Base-by-base conservation (phyloP, 768 basidiomycete genomes). In the Hydnomerulius pinastri region DNA sequence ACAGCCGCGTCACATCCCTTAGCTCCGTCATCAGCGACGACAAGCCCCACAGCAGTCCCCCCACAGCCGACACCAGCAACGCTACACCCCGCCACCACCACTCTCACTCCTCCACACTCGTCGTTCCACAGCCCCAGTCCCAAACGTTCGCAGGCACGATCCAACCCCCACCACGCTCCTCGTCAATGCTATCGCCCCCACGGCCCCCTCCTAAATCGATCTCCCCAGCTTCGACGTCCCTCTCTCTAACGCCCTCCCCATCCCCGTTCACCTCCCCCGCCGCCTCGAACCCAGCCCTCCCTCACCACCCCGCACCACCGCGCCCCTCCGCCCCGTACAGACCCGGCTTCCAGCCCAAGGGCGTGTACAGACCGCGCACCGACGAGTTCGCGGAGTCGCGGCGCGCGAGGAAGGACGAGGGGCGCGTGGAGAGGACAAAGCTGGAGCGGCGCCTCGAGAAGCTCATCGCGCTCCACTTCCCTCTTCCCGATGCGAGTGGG, bases 301-400 rank as follows among this genome's bases (percentile, higher is more conserved):
- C 65, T n/a, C n/a, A n/a, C n/a, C n/a, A n/a, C 4, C 43, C 58
- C 15, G 50, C 46, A 11, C 46, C 52, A 6, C 50, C 48, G 13
- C 67, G 61, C 43, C 53, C 66, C 42, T 60, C 70, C 4, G 82
- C 86, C 1, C 88, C 86, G 2, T 98, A 98, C 65, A 84, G 87
- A 39, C 85, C 91, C 3, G 92, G 93, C 1, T 99, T 98, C 65
- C 96, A 99, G 65, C 96, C 96, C 5, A 87, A 79, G 60, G 95
- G 95, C 4, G 82, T 93, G 4, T 86, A 82, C 64, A 73, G 85
- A 11, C 83, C 79, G 5, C 80, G 87, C 30, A 97, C 94, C 6
- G 92, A 91, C 47, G 89, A 92, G 46, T 98, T 92, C 59, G 49
- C 49, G 4, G 77, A 78, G 4, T 56, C 74, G 10, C 74, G 77